These are phyloP conservation scores for Hansenula anomala DNA, from an alignment of 1,139 yeast species.

Conservation along the genomic window DNA sequence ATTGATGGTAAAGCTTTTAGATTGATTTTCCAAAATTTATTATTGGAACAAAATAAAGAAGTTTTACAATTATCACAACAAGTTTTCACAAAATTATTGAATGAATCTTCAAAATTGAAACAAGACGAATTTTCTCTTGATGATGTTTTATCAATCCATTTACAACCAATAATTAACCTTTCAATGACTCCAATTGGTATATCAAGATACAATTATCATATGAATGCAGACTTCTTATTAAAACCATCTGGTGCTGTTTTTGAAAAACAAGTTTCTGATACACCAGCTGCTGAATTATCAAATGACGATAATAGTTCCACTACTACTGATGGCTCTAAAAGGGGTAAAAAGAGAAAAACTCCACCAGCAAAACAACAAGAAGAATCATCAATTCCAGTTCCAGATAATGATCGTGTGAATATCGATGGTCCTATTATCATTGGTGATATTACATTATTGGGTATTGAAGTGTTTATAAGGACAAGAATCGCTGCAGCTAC, in stretches of 20 bases:
- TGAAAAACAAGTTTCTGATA: conserved; percentile 15
- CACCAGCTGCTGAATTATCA: conserved; percentile 11
- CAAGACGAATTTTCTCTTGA: conserved; percentile 39
- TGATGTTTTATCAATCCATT: conserved; percentile 45
- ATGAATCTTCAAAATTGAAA: conserved; percentile 39
- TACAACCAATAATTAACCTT: conserved; percentile 60
- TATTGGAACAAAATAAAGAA: conserved; percentile 81
- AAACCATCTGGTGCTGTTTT: conserved; percentile 63
- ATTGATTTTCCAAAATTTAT: conserved; percentile 76
- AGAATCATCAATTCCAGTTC: conserved; percentile 24
- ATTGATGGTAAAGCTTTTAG: conserved; percentile 68
- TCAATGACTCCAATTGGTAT: conserved; percentile 94
- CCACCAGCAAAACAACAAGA: conserved; percentile 20
- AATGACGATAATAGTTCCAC: conserved; percentile 4
- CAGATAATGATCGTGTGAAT: conserved; percentile 63
- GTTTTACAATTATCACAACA: conserved; percentile 61
- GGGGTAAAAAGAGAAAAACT: conserved; percentile 28
- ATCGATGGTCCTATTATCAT: conserved; percentile 90
- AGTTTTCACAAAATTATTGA: conserved; percentile 56
- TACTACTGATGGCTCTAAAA: too few species aligned
- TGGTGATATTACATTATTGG: conserved; percentile 88
- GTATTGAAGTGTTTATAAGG: conserved; percentile 65
- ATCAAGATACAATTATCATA: conserved; percentile 80
- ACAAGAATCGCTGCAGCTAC: conserved; percentile 74
- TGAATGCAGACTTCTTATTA: conserved; percentile 70